Evolutionary conservation across 441 rosid genomes (phyloP), one percentile per base, ranked within the genome.

Genomic region (Gossypium gossypioides): DNA sequence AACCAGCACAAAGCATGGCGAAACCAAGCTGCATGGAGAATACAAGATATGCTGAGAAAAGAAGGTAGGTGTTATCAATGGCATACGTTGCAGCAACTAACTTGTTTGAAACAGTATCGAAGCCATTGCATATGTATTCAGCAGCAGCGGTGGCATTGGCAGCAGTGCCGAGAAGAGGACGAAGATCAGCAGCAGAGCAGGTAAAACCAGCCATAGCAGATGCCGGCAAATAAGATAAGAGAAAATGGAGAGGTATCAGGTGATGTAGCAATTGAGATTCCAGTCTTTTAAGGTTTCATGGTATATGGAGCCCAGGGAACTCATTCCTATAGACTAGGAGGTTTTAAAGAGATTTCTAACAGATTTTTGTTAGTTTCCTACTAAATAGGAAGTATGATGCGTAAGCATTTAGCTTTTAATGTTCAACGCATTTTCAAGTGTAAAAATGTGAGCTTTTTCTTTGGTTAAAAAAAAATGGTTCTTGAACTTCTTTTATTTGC

Each of bases 11-110:
- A 21, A 83, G 81, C 85, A 81, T 85, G 69, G 87, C 84, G 68
- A 84, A 86, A 65, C 89, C 87, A 34, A 84, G 84, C 80, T 82
- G 85, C 85, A 82, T 86, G 68, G 85, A 57, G 22, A 86, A 86
- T 15, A 84, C 86, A 63, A 86, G 85, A 74, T 86, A 82, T 22
- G 86, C 83, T 6, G 71, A 82, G 67, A 78, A 78, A 56, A 80
- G 87, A 61, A 61, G 76, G 75, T 85, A 85, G 32, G 83, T 84
- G 63, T 65, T 79, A 77, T 83, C 81, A 2, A 83, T 63, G 21
- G 88, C 86, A 13, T 81, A 80, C 64, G 69, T 44, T 2, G 85
- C 72, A 74, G 74, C 85, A 15, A 34, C 18, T 42, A 81, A 80
- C 73, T 64, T 72, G 79, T 69, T 10, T 6, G 82, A 77, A 25